Evolutionary conservation across 1,284 basidiomycete species (phyloP), one percentile per base, ranked within the genome.

Genomic region (Chalciporus sp.): DNA sequence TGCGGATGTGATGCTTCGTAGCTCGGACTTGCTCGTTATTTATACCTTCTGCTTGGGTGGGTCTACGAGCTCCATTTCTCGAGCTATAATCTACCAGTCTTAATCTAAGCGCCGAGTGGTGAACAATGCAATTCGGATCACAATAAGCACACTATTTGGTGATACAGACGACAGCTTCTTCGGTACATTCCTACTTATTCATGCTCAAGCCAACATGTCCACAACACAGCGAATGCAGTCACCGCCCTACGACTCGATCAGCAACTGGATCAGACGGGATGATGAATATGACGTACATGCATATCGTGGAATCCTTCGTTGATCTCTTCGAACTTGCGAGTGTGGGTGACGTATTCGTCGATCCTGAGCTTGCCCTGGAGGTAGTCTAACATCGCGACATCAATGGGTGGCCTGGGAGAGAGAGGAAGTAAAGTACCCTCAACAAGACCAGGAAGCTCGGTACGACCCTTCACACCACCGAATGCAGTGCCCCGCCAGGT

Each of bases 381-480:
- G 67, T 92, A 93, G 60, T 91, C 90, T 88, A 58, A 47, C 14
- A 37, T 61, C 41, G 33, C 35, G 17, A 33, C 43, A 20, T 35
- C 26, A 1, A 29, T 42, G 33, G 44, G 26, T 12, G 28, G 42
- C 19, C 40, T 8, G n/a, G 8, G 37, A 19, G 19, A 28, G 7
- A 2, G 42, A 16, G 5, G 9, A 43, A 48, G 44, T 41, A 35
- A 3, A n/a, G 11, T 56, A 82, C 90, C 90, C 69, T 93, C 85
- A 16, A 96, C 92, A 43, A 96, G 85, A 17, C 90, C 91, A 41
- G 94, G 94, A 43, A 96, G 78, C 75, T 98, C 95, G 37, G 95
- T 94, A 55, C 96, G 86, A 42, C 96, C 97, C 78, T 98, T 99
- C 61, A 99, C 95, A 58, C 97, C 97, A 61, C 97, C 97, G 65